These are phyloP conservation scores for Xylariaceae sp. DNA, from an alignment of 2,329 filamentous ascomycete genomes.

Conservation along the genomic window DNA sequence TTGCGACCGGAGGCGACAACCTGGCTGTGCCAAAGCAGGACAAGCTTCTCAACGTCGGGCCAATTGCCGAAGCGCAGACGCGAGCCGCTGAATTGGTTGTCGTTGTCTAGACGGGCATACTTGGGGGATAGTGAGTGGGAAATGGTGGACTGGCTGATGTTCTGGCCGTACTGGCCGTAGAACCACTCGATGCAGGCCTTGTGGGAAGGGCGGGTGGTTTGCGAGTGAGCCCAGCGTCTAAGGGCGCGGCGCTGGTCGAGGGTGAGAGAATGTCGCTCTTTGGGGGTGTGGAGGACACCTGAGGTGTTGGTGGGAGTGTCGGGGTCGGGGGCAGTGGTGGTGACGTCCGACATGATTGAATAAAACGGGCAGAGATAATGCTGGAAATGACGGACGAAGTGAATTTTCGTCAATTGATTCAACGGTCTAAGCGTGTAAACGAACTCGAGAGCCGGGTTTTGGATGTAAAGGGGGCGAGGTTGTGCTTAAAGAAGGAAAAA, in stretches of 20 bases:
- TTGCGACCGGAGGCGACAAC: slow-evolving; percentile 55
- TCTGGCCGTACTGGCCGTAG: slow-evolving; percentile 58
- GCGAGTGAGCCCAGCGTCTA: slow-evolving; percentile 61
- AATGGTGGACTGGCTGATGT: slow-evolving; percentile 65
- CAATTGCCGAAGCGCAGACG: slow-evolving; percentile 65
- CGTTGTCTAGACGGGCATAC: slow-evolving; percentile 63
- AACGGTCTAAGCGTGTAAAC: slow-evolving; percentile 39
- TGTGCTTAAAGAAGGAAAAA: slow-evolving; percentile 37
- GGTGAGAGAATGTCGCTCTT: slow-evolving; percentile 62
- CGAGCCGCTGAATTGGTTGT: slow-evolving; percentile 64
- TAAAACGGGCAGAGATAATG: slow-evolving; percentile 7
- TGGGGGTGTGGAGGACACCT: slow-evolving; percentile 27
- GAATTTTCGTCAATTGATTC: slow-evolving; percentile 31
- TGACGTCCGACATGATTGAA: slow-evolving; percentile 33
- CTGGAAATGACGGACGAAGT: slow-evolving; percentile 18
- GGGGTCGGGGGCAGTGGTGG: slow-evolving; percentile 27
- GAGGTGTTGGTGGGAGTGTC: slow-evolving; percentile 24
- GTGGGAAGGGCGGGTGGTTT: slow-evolving; percentile 60
- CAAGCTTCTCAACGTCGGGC: slow-evolving; percentile 75
- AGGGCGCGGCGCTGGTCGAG: slow-evolving; percentile 65
- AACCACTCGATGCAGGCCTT: slow-evolving; percentile 68
- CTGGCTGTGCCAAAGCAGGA: slow-evolving; percentile 68
- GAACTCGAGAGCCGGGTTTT: slow-evolving; percentile 34
- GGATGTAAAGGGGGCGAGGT: slow-evolving; percentile 36
- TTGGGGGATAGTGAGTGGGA: slow-evolving; percentile 65